A percentile compares a stretch with the other conserved stretches of the same genome.
Conservation (phyloP, 805 yeast species). For the Hemisphaericaspora nanyangensis region DNA sequence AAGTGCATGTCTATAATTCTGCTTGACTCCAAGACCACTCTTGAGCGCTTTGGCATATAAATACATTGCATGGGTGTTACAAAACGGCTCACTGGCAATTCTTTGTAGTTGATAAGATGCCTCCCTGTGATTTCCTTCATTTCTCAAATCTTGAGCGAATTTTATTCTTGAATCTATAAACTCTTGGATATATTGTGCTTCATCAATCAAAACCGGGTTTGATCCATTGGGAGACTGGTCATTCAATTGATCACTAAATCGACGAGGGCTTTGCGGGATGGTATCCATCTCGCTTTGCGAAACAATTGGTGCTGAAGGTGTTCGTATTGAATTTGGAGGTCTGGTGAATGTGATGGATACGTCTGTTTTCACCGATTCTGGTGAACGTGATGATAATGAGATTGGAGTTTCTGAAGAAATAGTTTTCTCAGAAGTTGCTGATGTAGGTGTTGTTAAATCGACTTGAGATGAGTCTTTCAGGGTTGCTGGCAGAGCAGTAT, state of each 20-base stretch:
- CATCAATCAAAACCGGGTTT: neutral
- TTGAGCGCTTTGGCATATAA: conserved; percentile 65
- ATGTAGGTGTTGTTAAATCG: neutral
- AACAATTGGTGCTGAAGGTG: conserved; percentile 7
- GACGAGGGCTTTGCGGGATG: neutral
- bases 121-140: conserved; percentile 59
- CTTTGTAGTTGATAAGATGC: conserved; percentile 64
- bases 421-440: conserved; percentile 1
- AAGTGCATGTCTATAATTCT: conserved; percentile 51
- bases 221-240: neutral
- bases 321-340: conserved; percentile 1
- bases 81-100: conserved; percentile 59
- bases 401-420: neutral
- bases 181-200: neutral
- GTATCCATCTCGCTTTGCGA: neutral
- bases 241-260: no score
- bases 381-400: neutral
- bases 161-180: conserved; percentile 32
- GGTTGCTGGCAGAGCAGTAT: neutral
- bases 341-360: neutral
- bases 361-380: neutral
- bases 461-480: neutral
- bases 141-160: conserved; percentile 48
- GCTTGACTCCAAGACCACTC: conserved; percentile 64
- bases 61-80: conserved; percentile 57